These are phyloP conservation scores for Phytophthora sp. DNA, from an alignment of 352 stramenopile species.

Conservation along the genomic window DNA sequence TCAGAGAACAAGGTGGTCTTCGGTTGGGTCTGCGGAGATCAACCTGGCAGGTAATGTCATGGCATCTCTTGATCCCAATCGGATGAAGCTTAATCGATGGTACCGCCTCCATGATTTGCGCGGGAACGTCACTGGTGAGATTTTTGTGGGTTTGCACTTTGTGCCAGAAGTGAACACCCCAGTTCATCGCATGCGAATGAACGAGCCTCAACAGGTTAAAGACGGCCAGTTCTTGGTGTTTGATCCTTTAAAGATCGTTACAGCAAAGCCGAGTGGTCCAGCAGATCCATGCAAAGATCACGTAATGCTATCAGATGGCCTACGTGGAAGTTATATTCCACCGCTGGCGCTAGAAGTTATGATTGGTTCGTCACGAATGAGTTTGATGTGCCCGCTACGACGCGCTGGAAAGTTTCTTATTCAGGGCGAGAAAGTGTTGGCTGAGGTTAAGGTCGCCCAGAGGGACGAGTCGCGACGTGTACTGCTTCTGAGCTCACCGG, in stretches of 20 bases:
- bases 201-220: slow-evolving; percentile 77
- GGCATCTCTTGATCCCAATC: slow-evolving; percentile 60
- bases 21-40: slow-evolving; percentile 81
- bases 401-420: slow-evolving; percentile 90
- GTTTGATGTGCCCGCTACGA: slow-evolving; percentile 82
- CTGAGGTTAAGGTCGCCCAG: slow-evolving; percentile 89
- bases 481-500: slow-evolving; percentile 83
- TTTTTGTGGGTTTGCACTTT: slow-evolving; percentile 86
- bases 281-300: slow-evolving; percentile 55
- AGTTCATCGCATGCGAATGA: slow-evolving; percentile 35
- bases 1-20: slow-evolving; percentile 72
- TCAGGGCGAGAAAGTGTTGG: slow-evolving; percentile 83
- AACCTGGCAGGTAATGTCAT: slow-evolving; percentile 89
- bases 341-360: slow-evolving; percentile 86
- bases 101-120: slow-evolving; percentile 82
- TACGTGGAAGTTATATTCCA: slow-evolving; percentile 84
- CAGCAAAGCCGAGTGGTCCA: slow-evolving; percentile 44
- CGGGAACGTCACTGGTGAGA: slow-evolving; percentile 82
- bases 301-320: slow-evolving; percentile 74
- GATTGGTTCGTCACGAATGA: slow-evolving; percentile 71
- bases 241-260: slow-evolving; percentile 85
- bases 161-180: slow-evolving; percentile 47
- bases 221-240: slow-evolving; percentile 88
- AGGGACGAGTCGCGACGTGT: slow-evolving; percentile 86
- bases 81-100: slow-evolving; percentile 82